Conservation (phyloP, 805 yeast species). For the Suhomyces emberorum region DNA sequence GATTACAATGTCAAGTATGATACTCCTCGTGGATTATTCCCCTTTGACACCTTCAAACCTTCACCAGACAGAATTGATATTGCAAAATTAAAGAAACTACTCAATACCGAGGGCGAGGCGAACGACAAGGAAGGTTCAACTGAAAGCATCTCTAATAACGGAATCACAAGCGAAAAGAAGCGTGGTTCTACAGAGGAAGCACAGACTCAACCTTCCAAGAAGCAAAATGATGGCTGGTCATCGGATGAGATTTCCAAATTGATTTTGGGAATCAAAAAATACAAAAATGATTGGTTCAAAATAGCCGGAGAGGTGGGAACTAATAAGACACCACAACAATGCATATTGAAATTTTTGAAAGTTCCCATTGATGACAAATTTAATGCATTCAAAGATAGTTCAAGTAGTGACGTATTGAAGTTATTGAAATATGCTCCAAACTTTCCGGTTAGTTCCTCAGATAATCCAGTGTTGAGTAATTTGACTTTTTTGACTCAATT, state of each 20-base stretch:
- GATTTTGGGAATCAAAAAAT: slow-evolving; percentile 58
- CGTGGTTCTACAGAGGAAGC: slow-evolving; percentile 1
- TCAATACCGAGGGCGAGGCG: slow-evolving; percentile 13
- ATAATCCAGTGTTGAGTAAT: slow-evolving; percentile 93
- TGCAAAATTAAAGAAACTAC: slow-evolving; percentile 29
- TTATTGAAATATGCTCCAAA: slow-evolving; percentile 80
- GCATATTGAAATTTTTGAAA: slow-evolving; percentile 74
- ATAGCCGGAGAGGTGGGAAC: slow-evolving; percentile 65
- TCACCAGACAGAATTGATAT: slow-evolving; percentile 50
- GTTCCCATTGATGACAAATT: slow-evolving; percentile 80
- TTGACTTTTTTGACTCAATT: slow-evolving; percentile 80
- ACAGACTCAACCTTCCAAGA: slow-evolving; percentile 20
- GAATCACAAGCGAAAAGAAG: not conserved
- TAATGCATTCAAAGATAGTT: slow-evolving; percentile 37
- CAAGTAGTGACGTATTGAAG: slow-evolving; percentile 49
- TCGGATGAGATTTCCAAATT: slow-evolving; percentile 58
- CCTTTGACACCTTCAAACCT: slow-evolving; percentile 79
- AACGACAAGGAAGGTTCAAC: slow-evolving; percentile 4
- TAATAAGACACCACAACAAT: slow-evolving; percentile 69
- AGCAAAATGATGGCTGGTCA: slow-evolving; percentile 54
- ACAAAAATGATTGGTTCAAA: slow-evolving; percentile 75
- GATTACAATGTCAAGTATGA: slow-evolving; percentile 76
- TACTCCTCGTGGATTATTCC: slow-evolving; percentile 89
- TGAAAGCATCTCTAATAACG: slow-evolving; percentile 3
- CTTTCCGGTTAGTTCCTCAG: slow-evolving; percentile 79